Evolutionary conservation across 2,329 filamentous ascomycete species (phyloP), one percentile per base, ranked within the genome.

Genomic region (Paramyrothecium roridum): DNA sequence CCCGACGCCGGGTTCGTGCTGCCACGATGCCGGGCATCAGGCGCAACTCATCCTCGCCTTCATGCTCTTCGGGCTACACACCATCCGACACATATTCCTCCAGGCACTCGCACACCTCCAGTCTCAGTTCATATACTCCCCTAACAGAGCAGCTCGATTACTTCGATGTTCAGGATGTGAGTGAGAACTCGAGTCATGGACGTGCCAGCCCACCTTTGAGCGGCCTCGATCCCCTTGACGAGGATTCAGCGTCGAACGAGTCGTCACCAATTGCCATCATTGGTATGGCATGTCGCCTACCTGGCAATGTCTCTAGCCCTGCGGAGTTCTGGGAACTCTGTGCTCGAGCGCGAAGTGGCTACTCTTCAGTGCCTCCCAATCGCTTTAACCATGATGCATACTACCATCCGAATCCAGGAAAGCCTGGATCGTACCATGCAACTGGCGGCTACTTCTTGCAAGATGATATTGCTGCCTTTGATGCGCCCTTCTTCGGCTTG

Each of bases 401-500:
- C 20, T 33, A 19, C 10, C 49, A 51, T 21, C 49, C 22, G 16
- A 30, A 51, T 30, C 20, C 49, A 30, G n/a, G 17, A 19, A 30
- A 30, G 11, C 11, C 49, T 13, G 49, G 54, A 33, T 50, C 23
- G 34, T 56, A 49, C 50, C 16, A 56, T 6, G 69, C 76, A 40
- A 65, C 62, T 13, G 72, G 70, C 2, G 61, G 60, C 13, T 59
- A 69, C 53, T 61, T 68, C 21, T 49, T 70, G 8, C 55, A 65
- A 12, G 55, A 69, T 26, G 61, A 70, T 50, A 53, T 66, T 11
- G 45, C 46, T 8, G 43, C 51, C 4, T 64, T 65, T 16, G 63
- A 65, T 51, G 62, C 63, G 3, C 55, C 58, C 20, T 65, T 66
- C 48, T 66, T 66, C 50, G 53, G 26, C 26, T 30, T 62, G 16